Evolutionary conservation across 106 monocot genomes (phyloP).

Genomic region (Triglochin maritima): DNA sequence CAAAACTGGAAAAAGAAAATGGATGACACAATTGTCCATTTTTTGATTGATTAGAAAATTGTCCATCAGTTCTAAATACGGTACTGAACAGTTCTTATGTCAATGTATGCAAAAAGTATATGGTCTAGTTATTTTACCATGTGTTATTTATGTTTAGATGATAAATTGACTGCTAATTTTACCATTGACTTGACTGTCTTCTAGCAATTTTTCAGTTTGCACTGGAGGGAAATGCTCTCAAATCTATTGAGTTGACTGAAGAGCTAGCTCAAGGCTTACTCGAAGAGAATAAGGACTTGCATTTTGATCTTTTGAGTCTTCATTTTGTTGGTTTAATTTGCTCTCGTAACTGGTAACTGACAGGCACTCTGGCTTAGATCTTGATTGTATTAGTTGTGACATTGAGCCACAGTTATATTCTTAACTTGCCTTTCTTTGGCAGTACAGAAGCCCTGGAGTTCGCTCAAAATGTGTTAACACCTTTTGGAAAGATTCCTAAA

Average conservation of each 20-base stretch:
- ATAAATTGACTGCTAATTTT: constrained; percentile 2
- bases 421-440: constrained; percentile 15
- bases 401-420: not conserved
- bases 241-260: constrained; percentile 83
- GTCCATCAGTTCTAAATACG: too few species aligned
- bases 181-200: constrained; percentile 14
- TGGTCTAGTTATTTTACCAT: too few species aligned
- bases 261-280: constrained; percentile 65
- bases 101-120: too few species aligned
- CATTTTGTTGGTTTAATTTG: constrained; percentile 76
- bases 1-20: too few species aligned
- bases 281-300: constrained; percentile 73
- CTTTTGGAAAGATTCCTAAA: constrained; percentile 69
- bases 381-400: constrained; percentile 1
- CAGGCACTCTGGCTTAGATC: not conserved
- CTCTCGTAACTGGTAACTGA: constrained; percentile 53
- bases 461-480: constrained; percentile 58
- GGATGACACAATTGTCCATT: too few species aligned
- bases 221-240: constrained; percentile 72
- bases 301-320: constrained; percentile 91
- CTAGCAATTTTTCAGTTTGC: constrained; percentile 67
- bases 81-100: too few species aligned
- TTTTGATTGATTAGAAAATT: too few species aligned
- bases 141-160: not conserved
- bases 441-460: constrained; percentile 98